Evolutionary conservation across 345 rosid species (phyloP), one percentile per base, ranked within the genome.

Genomic region (Psidium guajava): DNA sequence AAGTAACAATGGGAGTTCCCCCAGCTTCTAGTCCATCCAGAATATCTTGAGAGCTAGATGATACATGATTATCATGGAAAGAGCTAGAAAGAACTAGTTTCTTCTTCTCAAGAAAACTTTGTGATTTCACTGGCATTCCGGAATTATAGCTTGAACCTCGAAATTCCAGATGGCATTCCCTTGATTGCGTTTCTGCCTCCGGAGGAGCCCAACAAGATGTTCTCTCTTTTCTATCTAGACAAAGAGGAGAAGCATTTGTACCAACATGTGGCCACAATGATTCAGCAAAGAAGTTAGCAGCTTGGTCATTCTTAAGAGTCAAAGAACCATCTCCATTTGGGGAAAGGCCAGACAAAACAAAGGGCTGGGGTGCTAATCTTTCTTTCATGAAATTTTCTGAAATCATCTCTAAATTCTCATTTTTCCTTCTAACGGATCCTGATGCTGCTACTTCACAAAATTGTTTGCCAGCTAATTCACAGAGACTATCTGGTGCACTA

Each of bases 21-120:
- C 83, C 84, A 18, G 83, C 73, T 49, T 86, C 49, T 85, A 47
- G 69, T 83, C 87, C 86, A 59, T 83, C 69, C 25, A 87, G 89
- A 83, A 90, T 87, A 91, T 82, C 27, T 88, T 88, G 89, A 80
- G 93, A 92, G 88, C 90, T 90, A 52, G 94, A 88, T 36, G 91
- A 92, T 13, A 84, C 86, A 44, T 83, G 16, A 85, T 89, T 87
- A 51, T 82, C 87, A 73, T 87, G 57, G 24, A 84, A 85, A 87
- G 86, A 85, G 50, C 56, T 54, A 16, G 91, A 91, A 85, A 87
- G 83, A 54, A 82, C 87, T 44, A 87, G 81, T 82, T 55, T 84
- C 74, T 85, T 84, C 83, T 85, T 82, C 59, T 84, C 86, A 82
- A 75, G 82, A 86, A 89, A 81, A 47, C 85, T 83, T 77, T 53